Base-by-base conservation (phyloP, 2,329 filamentous ascomycete genomes). In the Aspergillus intermedius region DNA sequence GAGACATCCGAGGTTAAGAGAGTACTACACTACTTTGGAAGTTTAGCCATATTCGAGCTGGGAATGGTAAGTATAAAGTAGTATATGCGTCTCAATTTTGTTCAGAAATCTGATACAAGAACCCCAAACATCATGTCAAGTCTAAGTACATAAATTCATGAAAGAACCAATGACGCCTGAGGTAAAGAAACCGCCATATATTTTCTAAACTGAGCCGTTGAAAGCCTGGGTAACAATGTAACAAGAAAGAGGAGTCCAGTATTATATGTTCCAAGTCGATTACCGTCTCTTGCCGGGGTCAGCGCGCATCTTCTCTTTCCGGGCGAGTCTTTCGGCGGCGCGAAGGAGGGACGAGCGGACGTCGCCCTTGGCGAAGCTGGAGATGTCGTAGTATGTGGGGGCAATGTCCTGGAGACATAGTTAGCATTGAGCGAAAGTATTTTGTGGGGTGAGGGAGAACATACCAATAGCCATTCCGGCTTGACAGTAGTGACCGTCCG, bases 391-490 rank as follows among this genome's bases (percentile, higher is more conserved):
- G 72, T 98, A 98, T 15, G 79, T 82, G 2, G 91, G 91, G 4
- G 93, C 90, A 56, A 97, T 95, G 69, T 98, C 93, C 87, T 91
- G 56, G 13, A 44, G 7, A 44, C 48, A 74, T 65, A 73, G 66
- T 53, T 25, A 49, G 13, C 17, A 15, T 49, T 21, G 9, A 41
- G 34, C 13, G 6, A 5, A 21, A 25, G 21, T 9, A 40, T 47
- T 32, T 25, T n/a, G 3, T 22, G 30, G 42, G 47, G 17, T 43
- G 15, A 37, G 32, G 34, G 21, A 35, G n/a, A 47, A 73, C 85
- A 72, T 77, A 91, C 88, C 70, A 97, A 67, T 53, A 98, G 75
- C 93, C 93, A 98, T 70, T 98, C 93, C 0, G 91, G 88, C 66
- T 88, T 87, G 48, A 98, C 86, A 25, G 87, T 84, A 10, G 91